Conservation (phyloP, 2,329 filamentous ascomycete species). For the Passalora sequoiae region DNA sequence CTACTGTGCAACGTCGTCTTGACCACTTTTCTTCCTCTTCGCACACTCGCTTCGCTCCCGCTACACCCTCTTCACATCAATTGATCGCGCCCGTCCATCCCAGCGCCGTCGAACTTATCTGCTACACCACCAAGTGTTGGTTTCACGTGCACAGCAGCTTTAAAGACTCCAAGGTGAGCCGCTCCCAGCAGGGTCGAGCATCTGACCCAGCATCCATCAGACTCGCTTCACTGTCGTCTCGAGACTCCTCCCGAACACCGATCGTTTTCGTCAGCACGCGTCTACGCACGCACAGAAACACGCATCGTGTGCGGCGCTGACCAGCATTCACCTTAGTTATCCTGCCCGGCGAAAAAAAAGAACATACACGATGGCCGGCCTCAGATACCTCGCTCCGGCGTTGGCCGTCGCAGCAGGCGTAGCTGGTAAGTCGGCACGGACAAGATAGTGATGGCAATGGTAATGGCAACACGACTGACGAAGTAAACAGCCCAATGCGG, state of each 20-base stretch:
- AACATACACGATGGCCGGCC: slow-evolving; percentile 46
- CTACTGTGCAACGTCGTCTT: slow-evolving; percentile 3
- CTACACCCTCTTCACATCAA: slow-evolving; percentile 3
- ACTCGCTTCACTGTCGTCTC: slow-evolving; percentile 1
- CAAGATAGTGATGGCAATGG: slow-evolving; percentile 20
- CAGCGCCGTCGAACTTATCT: background rate
- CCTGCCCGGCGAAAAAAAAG: slow-evolving; percentile 16
- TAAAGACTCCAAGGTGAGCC: slow-evolving; percentile 10
- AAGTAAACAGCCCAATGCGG: too few species aligned
- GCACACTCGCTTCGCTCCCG: slow-evolving; percentile 14
- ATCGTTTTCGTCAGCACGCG: slow-evolving; percentile 6
- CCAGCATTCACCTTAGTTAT: slow-evolving; percentile 15
- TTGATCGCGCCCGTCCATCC: slow-evolving; percentile 3
- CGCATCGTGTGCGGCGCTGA: slow-evolving; percentile 14
- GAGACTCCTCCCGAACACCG: background rate
- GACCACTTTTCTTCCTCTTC: slow-evolving; percentile 13
- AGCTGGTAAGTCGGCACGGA: slow-evolving; percentile 40
- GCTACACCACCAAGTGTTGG: slow-evolving; percentile 2
- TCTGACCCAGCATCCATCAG: slow-evolving; percentile 2
- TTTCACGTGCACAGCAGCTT: slow-evolving; percentile 11
- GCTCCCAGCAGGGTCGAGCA: background rate
- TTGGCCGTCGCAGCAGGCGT: slow-evolving; percentile 52
- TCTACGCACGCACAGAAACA: background rate
- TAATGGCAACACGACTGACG: slow-evolving; percentile 17
- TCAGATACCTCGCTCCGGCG: slow-evolving; percentile 54